Percentiles rank a stretch among this genome's conserved stretches.
These are phyloP conservation scores for Toxoplasma gondii DNA, from an alignment of 169 alveolate species.

Conservation along the genomic window DNA sequence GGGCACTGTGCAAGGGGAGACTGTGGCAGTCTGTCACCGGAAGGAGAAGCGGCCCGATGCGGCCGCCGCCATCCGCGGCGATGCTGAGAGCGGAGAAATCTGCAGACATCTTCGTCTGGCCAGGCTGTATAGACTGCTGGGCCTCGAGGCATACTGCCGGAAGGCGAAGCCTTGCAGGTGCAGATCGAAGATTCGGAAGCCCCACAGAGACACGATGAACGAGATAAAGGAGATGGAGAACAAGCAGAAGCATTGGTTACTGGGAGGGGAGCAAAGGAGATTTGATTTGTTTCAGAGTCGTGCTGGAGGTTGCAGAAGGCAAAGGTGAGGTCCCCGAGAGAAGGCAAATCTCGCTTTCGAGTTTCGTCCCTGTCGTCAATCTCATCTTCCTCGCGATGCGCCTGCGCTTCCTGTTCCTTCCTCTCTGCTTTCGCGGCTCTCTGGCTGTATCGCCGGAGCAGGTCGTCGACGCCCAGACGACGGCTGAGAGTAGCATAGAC, in stretches of 20 bases:
- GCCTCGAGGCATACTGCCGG: neutral
- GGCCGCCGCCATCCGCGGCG: neutral
- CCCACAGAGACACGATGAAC: neutral
- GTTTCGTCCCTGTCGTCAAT: neutral
- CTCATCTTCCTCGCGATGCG: neutral
- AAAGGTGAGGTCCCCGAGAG: neutral
- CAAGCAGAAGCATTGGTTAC: neutral
- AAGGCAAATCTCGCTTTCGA: neutral
- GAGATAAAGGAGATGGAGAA: neutral
- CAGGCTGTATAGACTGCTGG: neutral
- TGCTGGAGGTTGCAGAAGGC: constrained; percentile 1
- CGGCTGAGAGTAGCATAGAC: neutral
- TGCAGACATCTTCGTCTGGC: neutral
- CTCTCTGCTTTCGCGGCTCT: neutral
- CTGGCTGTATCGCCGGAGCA: neutral
- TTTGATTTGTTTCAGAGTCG: neutral
- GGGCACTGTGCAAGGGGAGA: too few species aligned
- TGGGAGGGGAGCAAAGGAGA: neutral
- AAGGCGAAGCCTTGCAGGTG: neutral
- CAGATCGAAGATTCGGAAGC: too few species aligned
- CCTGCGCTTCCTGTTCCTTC: neutral
- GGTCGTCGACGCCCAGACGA: neutral
- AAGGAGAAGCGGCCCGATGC: neutral
- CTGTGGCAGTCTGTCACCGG: too few species aligned
- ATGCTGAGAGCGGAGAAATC: neutral